Evolutionary conservation across 108 stramenopile species (phyloP), one percentile per base, ranked within the genome.

Genomic region (Parmales sp.): DNA sequence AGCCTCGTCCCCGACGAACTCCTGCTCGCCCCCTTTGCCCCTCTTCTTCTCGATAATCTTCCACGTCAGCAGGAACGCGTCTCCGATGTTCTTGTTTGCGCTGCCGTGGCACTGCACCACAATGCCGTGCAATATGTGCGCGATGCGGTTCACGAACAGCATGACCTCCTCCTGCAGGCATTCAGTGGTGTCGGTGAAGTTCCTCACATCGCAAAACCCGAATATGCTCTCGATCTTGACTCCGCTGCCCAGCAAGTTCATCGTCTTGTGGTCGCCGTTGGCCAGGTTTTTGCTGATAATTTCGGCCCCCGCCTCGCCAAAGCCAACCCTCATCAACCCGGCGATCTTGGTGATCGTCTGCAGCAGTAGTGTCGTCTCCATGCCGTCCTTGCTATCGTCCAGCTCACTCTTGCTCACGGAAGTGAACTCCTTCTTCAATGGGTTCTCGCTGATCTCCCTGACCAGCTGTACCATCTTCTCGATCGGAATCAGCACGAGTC

Each of bases 151-250:
- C 25, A 86, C 82, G 66, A 84, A 86, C 23, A 86, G 54, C 86
- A 89, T 87, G 18, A 89, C 86, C 71, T 87, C 86, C 51, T 89
- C 86, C 67, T 87, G 88, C 25, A 88, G 74, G 69, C 85, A 86
- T 65, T 87, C 86, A 8, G 86, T 90, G 1, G 86, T 86, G 49
- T 88, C 86, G 20, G 88, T 90, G 70, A 87, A 90, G 41, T 82
- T 77, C 8, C 88, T 80, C 28, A 87, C 82, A 73, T 87, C 86
- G 71, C 86, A 90, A 43, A 89, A 89, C 26, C 80, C 88, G 65
- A 86, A 87, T 39, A 89, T 82, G 37, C 86, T 80, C n/a, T 76
- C 68, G 36, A 86, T 83, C 46, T 80, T 82, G 29, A 63, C 72
- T 5, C 88, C 88, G 63, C 69, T 78, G 23, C 77, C 77, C n/a